Base-by-base conservation (phyloP, 2,329 filamentous ascomycete genomes). In the Pestalotiopsis sp. region DNA sequence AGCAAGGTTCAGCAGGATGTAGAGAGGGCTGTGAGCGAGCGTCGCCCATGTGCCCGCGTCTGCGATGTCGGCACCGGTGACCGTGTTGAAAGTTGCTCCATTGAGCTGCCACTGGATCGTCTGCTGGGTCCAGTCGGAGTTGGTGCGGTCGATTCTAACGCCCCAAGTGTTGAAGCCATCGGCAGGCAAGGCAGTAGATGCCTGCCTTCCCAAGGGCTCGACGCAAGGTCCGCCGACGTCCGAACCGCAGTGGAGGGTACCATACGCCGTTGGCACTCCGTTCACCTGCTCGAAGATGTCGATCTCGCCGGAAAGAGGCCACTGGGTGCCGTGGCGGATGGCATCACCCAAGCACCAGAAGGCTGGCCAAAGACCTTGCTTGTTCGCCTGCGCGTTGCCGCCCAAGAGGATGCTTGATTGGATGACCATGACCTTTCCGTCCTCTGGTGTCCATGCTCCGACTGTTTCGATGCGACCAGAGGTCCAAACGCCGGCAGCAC, bases 321-420 rank as follows among this genome's bases (percentile, higher is more conserved):
- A 87, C 23, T 71, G 69, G 2, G 80, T 82, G 13, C 84, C 84
- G 69, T 79, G 75, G 6, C 84, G 82, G 64, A 86, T 77, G 17
- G 83, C 78, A 68, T 84, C 79, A 12, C 85, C 85, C 1, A 87
- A 80, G 66, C 85, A 77, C 85, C 85, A 87, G 73, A 87, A 87
- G 3, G 85, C 85, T 2, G 85, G 85, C 85, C 85, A 87, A 71
- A 87, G 79, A 13, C 85, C 85, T 71, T 83, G 79, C 77, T 85
- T 85, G 63, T 80, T 78, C 38, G 71, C 71, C 17, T 74, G 68
- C 12, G 76, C 66, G 74, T 80, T 80, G 68, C 69, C 68, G 39
- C 85, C 85, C 70, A 85, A 84, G 7, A 84, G 82, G 66, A 87
- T 77, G 57, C 76, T 76, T 11, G 82, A 81, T 75, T 87, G 83